Conservation (phyloP, 225 moss, liverwort and hornwort genomes). For the Asterella californica region DNA sequence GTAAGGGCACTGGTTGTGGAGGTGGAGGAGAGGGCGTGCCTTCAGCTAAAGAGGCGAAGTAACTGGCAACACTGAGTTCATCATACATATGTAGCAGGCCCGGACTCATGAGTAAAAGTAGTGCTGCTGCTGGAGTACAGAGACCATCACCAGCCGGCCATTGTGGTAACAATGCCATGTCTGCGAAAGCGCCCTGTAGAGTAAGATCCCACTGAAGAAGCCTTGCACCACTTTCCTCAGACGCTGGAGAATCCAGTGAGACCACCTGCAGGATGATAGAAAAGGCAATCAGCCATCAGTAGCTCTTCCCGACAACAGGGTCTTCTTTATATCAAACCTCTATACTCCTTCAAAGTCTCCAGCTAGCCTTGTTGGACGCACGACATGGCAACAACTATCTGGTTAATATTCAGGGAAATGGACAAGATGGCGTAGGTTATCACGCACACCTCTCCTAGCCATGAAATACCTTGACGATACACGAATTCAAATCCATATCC, state of each 20-base stretch:
- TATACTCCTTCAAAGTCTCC: background rate
- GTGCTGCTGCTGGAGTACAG: slow-evolving; percentile 64
- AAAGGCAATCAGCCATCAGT: background rate
- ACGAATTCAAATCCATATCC: background rate
- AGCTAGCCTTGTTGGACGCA: background rate
- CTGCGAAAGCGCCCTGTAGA: slow-evolving; percentile 80
- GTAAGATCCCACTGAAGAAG: slow-evolving; percentile 62
- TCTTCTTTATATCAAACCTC: background rate
- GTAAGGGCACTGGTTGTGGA: slow-evolving; percentile 78
- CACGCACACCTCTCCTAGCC: background rate
- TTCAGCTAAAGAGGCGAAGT: slow-evolving; percentile 59
- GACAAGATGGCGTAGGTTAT: background rate
- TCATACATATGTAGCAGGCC: slow-evolving; percentile 89
- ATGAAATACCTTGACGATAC: background rate
- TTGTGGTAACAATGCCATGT: slow-evolving; percentile 61
- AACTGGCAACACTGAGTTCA: slow-evolving; percentile 62
- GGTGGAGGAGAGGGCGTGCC: slow-evolving; percentile 52
- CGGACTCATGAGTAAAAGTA: slow-evolving; percentile 76
- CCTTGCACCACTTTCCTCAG: slow-evolving; percentile 49
- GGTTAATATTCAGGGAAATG: background rate
- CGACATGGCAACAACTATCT: background rate
- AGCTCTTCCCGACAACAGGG: background rate
- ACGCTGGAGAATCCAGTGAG: slow-evolving; percentile 59
- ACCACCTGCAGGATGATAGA: slow-evolving; percentile 48
- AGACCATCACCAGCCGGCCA: slow-evolving; percentile 59